Conservation (phyloP, 2,329 filamentous ascomycete genomes). For the Metarhizium robertsii region DNA sequence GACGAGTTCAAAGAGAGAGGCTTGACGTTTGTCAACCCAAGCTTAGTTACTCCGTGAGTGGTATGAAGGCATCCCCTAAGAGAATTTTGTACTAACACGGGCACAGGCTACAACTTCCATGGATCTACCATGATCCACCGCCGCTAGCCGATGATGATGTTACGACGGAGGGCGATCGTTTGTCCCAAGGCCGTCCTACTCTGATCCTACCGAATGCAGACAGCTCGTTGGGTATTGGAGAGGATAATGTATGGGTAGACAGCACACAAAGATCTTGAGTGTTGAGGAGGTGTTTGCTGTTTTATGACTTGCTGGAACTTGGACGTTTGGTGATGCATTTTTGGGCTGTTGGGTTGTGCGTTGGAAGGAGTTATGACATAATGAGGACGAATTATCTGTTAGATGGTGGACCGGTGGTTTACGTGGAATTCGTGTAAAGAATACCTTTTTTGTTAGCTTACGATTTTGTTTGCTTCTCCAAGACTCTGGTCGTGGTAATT, state of each 20-base stretch:
- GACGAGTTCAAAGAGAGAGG: constrained; percentile 66
- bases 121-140: constrained; percentile 54
- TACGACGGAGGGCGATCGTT: constrained; percentile 16
- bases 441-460: too few species aligned
- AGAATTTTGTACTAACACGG: background rate
- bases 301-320: background rate
- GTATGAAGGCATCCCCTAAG: background rate
- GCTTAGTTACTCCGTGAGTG: constrained; percentile 55
- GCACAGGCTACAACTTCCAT: constrained; percentile 54
- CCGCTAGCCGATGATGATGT: constrained; percentile 22
- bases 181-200: constrained; percentile 9
- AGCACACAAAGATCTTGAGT: constrained; percentile 5
- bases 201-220: constrained; percentile 25
- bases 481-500: background rate
- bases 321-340: background rate
- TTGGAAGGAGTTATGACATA: background rate
- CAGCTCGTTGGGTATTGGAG: constrained; percentile 28
- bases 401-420: background rate
- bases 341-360: background rate
- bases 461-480: background rate
- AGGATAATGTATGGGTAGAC: constrained; percentile 29
- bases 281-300: background rate
- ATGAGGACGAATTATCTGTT: background rate
- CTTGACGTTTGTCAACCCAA: constrained; percentile 67
- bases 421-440: too few species aligned